These are phyloP conservation scores for Colletotrichum sp. DNA, from an alignment of 2,329 filamentous ascomycete genomes.

Conservation along the genomic window DNA sequence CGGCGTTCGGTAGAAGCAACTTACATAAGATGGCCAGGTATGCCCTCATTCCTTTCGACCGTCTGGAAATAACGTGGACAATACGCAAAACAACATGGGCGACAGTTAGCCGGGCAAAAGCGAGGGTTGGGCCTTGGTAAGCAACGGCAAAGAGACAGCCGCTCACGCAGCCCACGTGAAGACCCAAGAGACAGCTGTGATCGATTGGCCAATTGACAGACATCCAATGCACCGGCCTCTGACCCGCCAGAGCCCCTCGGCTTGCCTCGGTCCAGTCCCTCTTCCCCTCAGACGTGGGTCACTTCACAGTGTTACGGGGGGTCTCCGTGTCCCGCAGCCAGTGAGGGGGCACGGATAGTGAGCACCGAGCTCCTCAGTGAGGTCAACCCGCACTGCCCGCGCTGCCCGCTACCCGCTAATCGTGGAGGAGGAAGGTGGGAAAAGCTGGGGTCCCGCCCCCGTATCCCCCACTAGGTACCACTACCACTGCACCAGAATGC, in stretches of 20 bases:
- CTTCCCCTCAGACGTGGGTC: constrained; percentile 4
- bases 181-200: neutral
- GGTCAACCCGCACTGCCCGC: neutral
- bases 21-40: neutral
- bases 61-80: constrained; percentile 3
- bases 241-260: constrained; percentile 7
- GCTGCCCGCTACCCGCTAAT: neutral
- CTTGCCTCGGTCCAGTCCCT: constrained; percentile 21
- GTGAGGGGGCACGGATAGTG: neutral
- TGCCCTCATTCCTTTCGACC: neutral
- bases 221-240: neutral
- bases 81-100: neutral
- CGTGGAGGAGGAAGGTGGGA: constrained; percentile 13
- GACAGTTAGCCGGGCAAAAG: neutral
- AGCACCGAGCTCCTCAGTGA: neutral
- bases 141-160: neutral
- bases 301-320: neutral
- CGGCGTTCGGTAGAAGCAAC: neutral
- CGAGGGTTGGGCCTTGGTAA: constrained; percentile 11
- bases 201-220: constrained; percentile 19
- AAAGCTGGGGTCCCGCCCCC: constrained; percentile 14
- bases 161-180: neutral
- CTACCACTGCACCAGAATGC: too few species aligned
- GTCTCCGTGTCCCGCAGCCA: neutral
- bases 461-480: neutral